phyloP scores from a whole-genome alignment of 2,329 filamentous ascomycete genomes.

The Diaporthe velutina region DNA sequence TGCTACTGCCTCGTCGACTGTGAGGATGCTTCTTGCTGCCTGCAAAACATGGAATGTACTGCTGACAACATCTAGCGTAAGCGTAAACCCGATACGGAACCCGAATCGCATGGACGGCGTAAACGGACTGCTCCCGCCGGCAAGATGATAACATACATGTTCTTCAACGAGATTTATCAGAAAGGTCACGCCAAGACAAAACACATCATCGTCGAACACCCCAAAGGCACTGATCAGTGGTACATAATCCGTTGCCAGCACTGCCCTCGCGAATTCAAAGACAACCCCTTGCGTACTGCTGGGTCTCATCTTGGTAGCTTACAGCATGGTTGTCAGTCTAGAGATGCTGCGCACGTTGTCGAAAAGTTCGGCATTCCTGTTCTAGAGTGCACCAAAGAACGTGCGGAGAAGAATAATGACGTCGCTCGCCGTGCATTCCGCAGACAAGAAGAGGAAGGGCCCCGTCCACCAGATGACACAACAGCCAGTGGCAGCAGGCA shows the following conservation, averaged over 20 bases:
- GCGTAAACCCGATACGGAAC: conserved; percentile 9
- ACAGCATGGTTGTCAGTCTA: not conserved
- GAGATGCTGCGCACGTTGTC: not conserved
- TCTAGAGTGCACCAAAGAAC: not conserved
- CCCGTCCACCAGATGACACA: not conserved
- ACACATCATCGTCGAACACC: conserved; percentile 9
- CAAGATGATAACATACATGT: not conserved
- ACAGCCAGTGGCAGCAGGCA: conserved; percentile 2
- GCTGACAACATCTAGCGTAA: conserved; percentile 18
- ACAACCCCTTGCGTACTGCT: not conserved
- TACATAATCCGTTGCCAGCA: conserved; percentile 13
- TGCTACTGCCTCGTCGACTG: not conserved
- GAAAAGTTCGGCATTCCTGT: not conserved
- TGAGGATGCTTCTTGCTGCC: not conserved
- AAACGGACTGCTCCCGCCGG: not conserved
- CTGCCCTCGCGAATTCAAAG: conserved; percentile 1
- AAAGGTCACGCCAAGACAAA: conserved; percentile 11
- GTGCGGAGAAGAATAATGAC: conserved; percentile 4
- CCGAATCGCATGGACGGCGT: not conserved
- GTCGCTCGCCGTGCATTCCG: not conserved
- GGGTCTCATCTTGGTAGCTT: not conserved
- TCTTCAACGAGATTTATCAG: not conserved
- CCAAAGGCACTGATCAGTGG: not conserved
- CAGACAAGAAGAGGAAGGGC: not conserved
- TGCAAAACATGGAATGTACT: not conserved